Conservation (phyloP, 2,329 filamentous ascomycete species). For the Moelleriella libera region DNA sequence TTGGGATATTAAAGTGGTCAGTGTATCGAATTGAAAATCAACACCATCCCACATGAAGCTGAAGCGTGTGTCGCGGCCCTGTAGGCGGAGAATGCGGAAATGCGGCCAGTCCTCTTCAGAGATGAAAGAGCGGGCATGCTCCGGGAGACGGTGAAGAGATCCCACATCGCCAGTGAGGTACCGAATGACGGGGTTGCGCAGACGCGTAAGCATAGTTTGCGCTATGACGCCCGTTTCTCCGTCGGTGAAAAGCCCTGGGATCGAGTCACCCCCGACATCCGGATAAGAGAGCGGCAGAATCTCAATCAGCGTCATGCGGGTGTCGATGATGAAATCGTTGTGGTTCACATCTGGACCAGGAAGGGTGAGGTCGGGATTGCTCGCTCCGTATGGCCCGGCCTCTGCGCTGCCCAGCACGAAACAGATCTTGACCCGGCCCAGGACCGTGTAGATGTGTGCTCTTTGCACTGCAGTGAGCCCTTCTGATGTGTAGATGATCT, state of each 20-base stretch:
- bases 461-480: slow-evolving; percentile 18
- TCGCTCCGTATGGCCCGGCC: slow-evolving; percentile 22
- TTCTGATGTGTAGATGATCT: slow-evolving; percentile 31
- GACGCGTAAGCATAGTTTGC: slow-evolving; percentile 23
- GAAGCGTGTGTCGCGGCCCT: slow-evolving; percentile 25
- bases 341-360: slow-evolving; percentile 1
- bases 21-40: slow-evolving; percentile 20
- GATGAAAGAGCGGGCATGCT: slow-evolving; percentile 5
- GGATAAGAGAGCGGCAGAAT: slow-evolving; percentile 14
- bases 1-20: slow-evolving; percentile 12
- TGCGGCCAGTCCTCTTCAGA: slow-evolving; percentile 9
- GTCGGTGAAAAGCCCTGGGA: slow-evolving; percentile 1
- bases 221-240: slow-evolving; percentile 22
- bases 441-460: slow-evolving; percentile 12
- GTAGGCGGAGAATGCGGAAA: slow-evolving; percentile 20
- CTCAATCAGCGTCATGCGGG: slow-evolving; percentile 20
- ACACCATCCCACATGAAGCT: slow-evolving; percentile 26
- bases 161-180: slow-evolving; percentile 27
- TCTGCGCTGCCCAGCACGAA: slow-evolving; percentile 28
- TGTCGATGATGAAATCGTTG: slow-evolving; percentile 24
- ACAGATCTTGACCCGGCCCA: slow-evolving; percentile 19
- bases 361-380: slow-evolving; percentile 14
- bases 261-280: not conserved
- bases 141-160: slow-evolving; percentile 19
- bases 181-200: slow-evolving; percentile 26